Percentiles rank a stretch among this genome's conserved stretches.
These are phyloP conservation scores for Aspergillus tamarii DNA, from an alignment of 2,329 filamentous ascomycete genomes.

Conservation along the genomic window DNA sequence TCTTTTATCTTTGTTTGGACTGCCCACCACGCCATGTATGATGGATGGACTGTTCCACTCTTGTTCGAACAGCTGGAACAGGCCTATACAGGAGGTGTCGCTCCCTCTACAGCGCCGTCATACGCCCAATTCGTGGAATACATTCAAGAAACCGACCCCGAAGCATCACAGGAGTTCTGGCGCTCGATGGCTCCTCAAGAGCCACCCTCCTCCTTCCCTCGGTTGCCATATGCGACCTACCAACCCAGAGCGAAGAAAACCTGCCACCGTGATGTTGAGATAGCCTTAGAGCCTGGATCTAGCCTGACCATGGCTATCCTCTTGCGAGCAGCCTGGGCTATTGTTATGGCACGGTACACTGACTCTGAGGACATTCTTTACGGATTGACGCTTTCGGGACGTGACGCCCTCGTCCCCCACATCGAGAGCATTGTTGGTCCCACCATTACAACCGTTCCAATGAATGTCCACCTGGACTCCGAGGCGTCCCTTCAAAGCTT, in stretches of 20 bases:
- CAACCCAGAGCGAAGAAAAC: not conserved
- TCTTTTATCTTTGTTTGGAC: conserved; percentile 13
- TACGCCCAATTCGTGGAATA: conserved; percentile 13
- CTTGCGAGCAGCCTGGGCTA: conserved; percentile 12
- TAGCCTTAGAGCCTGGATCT: not conserved
- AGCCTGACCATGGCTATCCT: not conserved
- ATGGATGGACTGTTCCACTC: conserved; percentile 12
- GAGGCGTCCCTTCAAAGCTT: conserved; percentile 45
- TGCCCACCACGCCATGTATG: conserved; percentile 16
- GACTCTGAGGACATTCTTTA: conserved; percentile 16
- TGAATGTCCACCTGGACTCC: conserved; percentile 9
- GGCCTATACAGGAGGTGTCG: conserved; percentile 2
- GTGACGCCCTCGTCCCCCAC: conserved; percentile 6
- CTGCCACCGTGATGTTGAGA: not conserved
- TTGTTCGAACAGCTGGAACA: conserved; percentile 12
- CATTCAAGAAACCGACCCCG: not conserved
- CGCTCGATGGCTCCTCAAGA: not conserved
- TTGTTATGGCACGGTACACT: conserved; percentile 12
- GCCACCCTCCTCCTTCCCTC: not conserved
- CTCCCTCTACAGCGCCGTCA: not conserved
- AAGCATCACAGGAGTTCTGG: conserved; percentile 11
- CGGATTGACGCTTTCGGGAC: conserved; percentile 15
- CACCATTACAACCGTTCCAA: conserved; percentile 15
- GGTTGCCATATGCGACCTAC: not conserved
- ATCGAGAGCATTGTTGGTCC: conserved; percentile 16